Percentiles rank a stretch among this genome's conserved stretches.
Evolutionary conservation across 78 protist species (phyloP).

Genomic region (Salpingoeca rosetta): DNA sequence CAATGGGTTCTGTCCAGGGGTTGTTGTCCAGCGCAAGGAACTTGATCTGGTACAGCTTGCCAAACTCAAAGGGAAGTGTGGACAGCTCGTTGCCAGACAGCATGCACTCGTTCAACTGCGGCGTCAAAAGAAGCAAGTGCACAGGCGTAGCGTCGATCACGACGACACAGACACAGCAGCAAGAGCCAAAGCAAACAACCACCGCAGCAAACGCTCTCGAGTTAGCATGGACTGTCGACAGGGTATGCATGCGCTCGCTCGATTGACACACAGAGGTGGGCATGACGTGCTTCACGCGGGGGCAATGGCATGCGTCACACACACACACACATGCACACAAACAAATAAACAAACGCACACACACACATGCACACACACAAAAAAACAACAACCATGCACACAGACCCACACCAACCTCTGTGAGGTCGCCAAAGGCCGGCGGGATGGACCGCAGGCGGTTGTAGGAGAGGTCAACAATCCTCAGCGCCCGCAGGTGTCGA

Average conservation of each 20-base stretch:
- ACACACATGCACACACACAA: not conserved
- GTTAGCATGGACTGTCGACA: not conserved
- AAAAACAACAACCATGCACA: not conserved
- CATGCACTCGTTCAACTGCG: slow-evolving; percentile 1
- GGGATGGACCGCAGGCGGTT: not conserved
- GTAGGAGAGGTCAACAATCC: not conserved
- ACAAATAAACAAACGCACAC: too few species aligned
- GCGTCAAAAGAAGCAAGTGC: not conserved
- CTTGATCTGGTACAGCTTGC: not conserved
- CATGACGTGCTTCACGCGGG: too few species aligned
- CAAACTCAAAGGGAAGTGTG: not conserved
- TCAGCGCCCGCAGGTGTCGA: not conserved
- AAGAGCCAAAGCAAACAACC: too few species aligned
- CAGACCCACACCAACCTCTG: not conserved
- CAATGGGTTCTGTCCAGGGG: not conserved
- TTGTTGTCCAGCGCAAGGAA: not conserved
- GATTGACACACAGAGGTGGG: too few species aligned
- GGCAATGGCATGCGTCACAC: too few species aligned
- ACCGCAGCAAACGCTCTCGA: not conserved
- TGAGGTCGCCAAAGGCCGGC: not conserved
- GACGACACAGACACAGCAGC: too few species aligned
- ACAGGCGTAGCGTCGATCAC: not conserved
- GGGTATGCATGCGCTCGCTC: not conserved
- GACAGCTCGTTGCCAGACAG: not conserved
- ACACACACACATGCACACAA: too few species aligned